Conservation (phyloP, 805 yeast genomes). For the Teunomyces gatunensis region DNA sequence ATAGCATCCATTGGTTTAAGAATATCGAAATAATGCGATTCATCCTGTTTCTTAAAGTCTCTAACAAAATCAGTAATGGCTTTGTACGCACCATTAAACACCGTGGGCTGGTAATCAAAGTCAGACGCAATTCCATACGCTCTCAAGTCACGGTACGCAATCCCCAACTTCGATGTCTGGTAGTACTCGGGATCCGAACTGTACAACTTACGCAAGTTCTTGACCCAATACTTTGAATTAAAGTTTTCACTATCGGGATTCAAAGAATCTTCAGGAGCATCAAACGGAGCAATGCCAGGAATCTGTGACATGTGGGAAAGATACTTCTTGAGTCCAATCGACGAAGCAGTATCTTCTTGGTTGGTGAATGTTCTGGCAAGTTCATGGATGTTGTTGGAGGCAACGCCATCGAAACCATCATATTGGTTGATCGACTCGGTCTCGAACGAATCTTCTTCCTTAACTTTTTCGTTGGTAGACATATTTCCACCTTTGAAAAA, state of each 20-base stretch:
- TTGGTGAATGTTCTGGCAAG: constrained; percentile 24
- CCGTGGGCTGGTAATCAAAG: constrained; percentile 62
- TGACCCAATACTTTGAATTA: constrained; percentile 62
- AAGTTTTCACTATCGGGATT: constrained; percentile 60
- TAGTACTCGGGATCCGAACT: constrained; percentile 57
- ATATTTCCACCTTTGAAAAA: neutral
- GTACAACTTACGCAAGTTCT: constrained; percentile 53
- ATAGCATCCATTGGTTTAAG: constrained; percentile 29
- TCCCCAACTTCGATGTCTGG: constrained; percentile 57
- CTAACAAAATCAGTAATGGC: constrained; percentile 12
- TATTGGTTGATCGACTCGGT: constrained; percentile 3
- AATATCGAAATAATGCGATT: constrained; percentile 24
- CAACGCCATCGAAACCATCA: constrained; percentile 8
- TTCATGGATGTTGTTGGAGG: constrained; percentile 16
- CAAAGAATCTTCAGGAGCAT: constrained; percentile 31
- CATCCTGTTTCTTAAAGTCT: constrained; percentile 14
- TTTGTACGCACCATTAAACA: constrained; percentile 38
- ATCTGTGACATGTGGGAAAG: constrained; percentile 50
- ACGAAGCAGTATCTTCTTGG: constrained; percentile 2
- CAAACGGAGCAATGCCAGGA: constrained; percentile 44
- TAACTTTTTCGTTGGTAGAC: neutral
- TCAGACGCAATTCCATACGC: constrained; percentile 65
- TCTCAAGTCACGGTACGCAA: constrained; percentile 54
- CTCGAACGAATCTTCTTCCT: neutral
- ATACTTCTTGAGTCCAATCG: constrained; percentile 28